Evolutionary conservation across 805 yeast species (phyloP).

Genomic region (Teunomyces pallodes): DNA sequence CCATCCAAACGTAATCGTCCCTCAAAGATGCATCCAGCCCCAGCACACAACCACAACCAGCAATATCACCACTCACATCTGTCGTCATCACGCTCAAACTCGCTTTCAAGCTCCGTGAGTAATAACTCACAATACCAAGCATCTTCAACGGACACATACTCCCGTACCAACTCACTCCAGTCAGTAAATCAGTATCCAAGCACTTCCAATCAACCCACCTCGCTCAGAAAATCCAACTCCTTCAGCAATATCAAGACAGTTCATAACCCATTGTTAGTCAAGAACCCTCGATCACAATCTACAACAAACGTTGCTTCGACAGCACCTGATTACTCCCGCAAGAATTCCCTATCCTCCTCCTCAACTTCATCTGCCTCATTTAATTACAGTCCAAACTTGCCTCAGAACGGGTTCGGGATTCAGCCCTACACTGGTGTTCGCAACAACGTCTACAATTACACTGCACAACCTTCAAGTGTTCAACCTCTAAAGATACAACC

Average conservation of each 20-base stretch:
- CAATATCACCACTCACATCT: neutral
- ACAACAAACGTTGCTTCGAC: slow-evolving; percentile 19
- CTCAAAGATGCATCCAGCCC: slow-evolving; percentile 17
- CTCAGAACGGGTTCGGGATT: neutral
- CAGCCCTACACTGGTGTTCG: neutral
- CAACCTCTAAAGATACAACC: slow-evolving; percentile 6
- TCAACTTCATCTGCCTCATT: neutral
- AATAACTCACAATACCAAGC: neutral
- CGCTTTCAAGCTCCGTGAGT: neutral
- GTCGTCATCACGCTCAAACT: slow-evolving; percentile 5
- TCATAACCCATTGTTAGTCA: slow-evolving; percentile 16
- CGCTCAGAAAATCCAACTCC: slow-evolving; percentile 12
- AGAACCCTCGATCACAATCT: slow-evolving; percentile 20
- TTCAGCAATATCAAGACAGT: slow-evolving; percentile 18
- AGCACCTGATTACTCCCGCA: neutral
- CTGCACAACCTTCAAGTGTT: neutral
- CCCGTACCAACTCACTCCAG: slow-evolving; percentile 1
- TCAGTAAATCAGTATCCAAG: neutral
- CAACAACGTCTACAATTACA: neutral
- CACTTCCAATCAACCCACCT: neutral
- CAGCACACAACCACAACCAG: neutral
- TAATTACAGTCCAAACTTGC: neutral
- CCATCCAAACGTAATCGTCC: slow-evolving; percentile 43
- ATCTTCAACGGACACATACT: neutral
- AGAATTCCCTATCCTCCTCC: neutral